Evolutionary conservation across 2,329 filamentous ascomycete genomes (phyloP), one percentile per base, ranked within the genome.

Genomic region (Trichoderma koningiopsis): DNA sequence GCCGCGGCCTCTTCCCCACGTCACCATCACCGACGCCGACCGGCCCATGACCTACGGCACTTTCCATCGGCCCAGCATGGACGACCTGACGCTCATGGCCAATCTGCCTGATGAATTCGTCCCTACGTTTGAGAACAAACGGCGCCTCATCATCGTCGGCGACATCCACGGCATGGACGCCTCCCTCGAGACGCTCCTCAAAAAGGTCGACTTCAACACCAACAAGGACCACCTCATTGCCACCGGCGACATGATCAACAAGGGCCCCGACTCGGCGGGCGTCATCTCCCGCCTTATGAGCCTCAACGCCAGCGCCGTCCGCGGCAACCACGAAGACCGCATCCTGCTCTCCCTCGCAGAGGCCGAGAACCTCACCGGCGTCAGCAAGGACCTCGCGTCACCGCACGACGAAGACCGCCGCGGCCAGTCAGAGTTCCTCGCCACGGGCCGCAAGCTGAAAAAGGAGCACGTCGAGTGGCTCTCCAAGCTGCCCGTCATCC

Each of bases 301-400:
- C 16, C 81, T 95, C 47, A 87, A 88, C 62, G 94, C 95, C 27
- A 92, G 90, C 35, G 92, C 89, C 71, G 93, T 98, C 10, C 90
- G 95, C 62, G 96, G 96, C 22, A 97, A 97, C 80, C 92, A 97
- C 81, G 96, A 99, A 78, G 94, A 98, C 78, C 87, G 89, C 27
- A 85, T 97, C 24, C 85, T 98, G n/a, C 85, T 91, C 10, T 86
- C 89, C 1, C 87, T 89, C 76, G 71, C 74, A n/a, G 73, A 76
- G 22, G 60, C 75, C 68, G 71, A 74, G 56, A 61, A 70, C 31
- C 75, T 74, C 43, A 68, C 71, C 31, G 76, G 76, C 65, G 72
- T 77, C 47, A 70, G 71, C 61, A 75, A 75, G 24, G 74, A 75
- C n/a, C 74, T 77, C 22, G 43, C 40, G 71, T 76, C 66, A 68